phyloP scores from a whole-genome alignment of 2,329 filamentous ascomycete genomes.

The Fusarium sp. region DNA sequence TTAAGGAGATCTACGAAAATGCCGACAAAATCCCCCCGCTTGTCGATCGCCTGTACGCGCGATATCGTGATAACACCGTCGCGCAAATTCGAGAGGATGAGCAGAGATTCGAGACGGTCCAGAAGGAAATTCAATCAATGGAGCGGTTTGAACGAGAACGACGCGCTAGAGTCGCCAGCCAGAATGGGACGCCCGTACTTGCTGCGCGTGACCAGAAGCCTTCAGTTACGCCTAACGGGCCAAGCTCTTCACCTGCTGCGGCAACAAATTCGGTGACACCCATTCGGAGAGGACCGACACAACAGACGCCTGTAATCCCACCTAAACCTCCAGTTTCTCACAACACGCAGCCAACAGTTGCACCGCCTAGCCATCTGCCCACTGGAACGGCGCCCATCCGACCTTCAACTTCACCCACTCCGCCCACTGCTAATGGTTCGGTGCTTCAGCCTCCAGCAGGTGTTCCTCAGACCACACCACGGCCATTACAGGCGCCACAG shows the following conservation, averaged over 20 bases:
- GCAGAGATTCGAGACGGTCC: constrained; percentile 70
- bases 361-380: constrained; percentile 48
- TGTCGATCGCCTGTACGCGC: constrained; percentile 78
- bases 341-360: constrained; percentile 43
- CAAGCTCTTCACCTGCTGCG: constrained; percentile 41
- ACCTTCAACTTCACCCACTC: constrained; percentile 49
- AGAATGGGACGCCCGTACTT: constrained; percentile 50
- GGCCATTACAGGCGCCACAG: constrained; percentile 51
- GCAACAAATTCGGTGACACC: constrained; percentile 35
- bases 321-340: constrained; percentile 49
- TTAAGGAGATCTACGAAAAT: constrained; percentile 76
- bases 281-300: constrained; percentile 47
- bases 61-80: constrained; percentile 78
- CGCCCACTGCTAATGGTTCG: constrained; percentile 46
- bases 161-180: constrained; percentile 53
- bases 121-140: constrained; percentile 76
- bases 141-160: constrained; percentile 63
- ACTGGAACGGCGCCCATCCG: constrained; percentile 47
- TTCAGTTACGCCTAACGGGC: constrained; percentile 42
- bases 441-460: constrained; percentile 55
- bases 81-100: constrained; percentile 81
- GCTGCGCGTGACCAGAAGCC: constrained; percentile 52
- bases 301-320: constrained; percentile 53
- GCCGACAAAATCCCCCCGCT: constrained; percentile 76
- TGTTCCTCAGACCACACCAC: constrained; percentile 49